Conservation (phyloP, 2,329 filamentous ascomycete species). For the Mollisia scopiformis region DNA sequence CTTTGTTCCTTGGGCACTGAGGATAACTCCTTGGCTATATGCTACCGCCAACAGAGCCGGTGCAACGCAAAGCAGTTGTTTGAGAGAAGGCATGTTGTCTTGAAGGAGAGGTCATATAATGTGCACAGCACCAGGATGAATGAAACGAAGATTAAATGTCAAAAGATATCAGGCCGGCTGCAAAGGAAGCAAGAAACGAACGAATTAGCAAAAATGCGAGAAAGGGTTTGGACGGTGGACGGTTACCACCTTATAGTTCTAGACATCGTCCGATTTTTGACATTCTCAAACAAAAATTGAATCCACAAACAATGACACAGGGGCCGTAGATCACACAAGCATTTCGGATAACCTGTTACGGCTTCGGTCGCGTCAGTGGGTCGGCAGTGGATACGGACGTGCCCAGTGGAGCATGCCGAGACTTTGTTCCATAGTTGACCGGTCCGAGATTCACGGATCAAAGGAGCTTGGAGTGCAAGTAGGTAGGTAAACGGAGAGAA, state of each 20-base stretch:
- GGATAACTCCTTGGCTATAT: constrained; percentile 18
- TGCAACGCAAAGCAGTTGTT: constrained; percentile 4
- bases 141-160: constrained; percentile 9
- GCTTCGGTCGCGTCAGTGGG: constrained; percentile 15
- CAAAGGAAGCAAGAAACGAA: background rate
- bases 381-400: no score
- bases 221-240: background rate
- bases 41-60: constrained; percentile 11
- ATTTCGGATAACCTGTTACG: constrained; percentile 9
- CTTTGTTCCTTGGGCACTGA: constrained; percentile 15
- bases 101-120: background rate
- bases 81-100: constrained; percentile 22
- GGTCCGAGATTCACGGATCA: no score
- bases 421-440: no score
- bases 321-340: no score
- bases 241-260: background rate
- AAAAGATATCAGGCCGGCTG: constrained; percentile 14
- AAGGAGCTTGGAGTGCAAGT: no score
- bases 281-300: background rate
- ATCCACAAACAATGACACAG: background rate
- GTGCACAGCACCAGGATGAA: constrained; percentile 14
- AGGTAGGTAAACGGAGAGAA: no score
- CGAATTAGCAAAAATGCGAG: constrained; percentile 8
- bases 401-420: no score
- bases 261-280: background rate